Evolutionary conservation across 768 basidiomycete species (phyloP), one percentile per base, ranked within the genome.

Genomic region (Pleurotus citrinopileatus): DNA sequence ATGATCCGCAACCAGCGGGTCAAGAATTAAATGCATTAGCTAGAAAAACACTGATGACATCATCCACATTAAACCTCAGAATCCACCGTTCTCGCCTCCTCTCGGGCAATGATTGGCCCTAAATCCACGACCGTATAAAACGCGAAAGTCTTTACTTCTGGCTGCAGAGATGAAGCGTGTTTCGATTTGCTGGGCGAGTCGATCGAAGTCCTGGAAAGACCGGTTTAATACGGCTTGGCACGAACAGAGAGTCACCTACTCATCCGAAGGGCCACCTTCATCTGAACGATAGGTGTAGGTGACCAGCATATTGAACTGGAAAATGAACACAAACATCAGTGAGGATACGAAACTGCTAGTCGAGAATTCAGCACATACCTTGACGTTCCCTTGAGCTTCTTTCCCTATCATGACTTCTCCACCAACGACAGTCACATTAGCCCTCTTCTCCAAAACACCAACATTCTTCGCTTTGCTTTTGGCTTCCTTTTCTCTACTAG

Each of bases 221-320:
- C 42, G 23, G 26, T 32, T 29, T 15, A 47, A 26, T 19, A 27
- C 15, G 28, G 28, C 5, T n/a, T 23, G 32, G 72, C 73, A 7
- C 68, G 27, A 36, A 51, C 10, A 37, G 17, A 70, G 8, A 32
- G 38, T 73, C 22, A 79, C 79, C 48, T 80, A 82, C 56, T 82
- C 80, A 50, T 87, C 85, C 1, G 83, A 80, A 12, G 83, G 81
- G 2, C 82, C 76, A 20, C 85, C 79, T 56, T 97, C 95, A 63
- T 98, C 96, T 0, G 92, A 88, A 28, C 89, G 83, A 66, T 98
- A 99, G 0, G 94, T 96, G 68, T 93, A 98, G 2, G 92, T 84
- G 1, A 99, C 88, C 57, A 94, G 80, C 83, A 98, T 87, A 61
- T 94, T 94, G 67, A 94, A 94, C 95, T 98, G 67, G 43, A 20